phyloP scores from a whole-genome alignment of 306 rosid genomes.

The Lithocarpus polystachyus region DNA sequence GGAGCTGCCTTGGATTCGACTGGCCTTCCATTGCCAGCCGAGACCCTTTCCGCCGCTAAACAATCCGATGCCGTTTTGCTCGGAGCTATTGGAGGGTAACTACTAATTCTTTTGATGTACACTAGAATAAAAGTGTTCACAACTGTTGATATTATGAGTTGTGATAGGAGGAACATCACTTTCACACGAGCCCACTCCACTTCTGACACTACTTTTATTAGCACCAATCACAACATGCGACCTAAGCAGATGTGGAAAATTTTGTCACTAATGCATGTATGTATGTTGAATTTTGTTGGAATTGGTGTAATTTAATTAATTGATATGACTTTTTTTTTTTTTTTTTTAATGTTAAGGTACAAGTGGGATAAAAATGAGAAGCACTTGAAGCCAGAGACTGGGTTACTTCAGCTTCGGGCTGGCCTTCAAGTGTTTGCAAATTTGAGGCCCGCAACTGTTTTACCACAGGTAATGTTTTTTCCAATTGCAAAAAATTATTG shows the following conservation, averaged over 20 bases:
- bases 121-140: too few species aligned
- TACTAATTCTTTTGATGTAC: too few species aligned
- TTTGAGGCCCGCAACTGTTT: conserved; percentile 78
- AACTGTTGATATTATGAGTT: too few species aligned
- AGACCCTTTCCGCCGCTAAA: conserved; percentile 63
- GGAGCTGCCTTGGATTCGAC: conserved; percentile 88
- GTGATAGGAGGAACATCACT: too few species aligned
- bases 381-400: conserved; percentile 89
- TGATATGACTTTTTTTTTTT: neutral
- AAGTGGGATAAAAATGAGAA: conserved; percentile 79
- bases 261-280: neutral
- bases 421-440: conserved; percentile 82
- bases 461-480: conserved; percentile 53
- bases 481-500: neutral
- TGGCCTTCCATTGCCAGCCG: conserved; percentile 82
- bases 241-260: too few species aligned
- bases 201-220: too few species aligned
- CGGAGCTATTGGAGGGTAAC: conserved; percentile 90
- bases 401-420: conserved; percentile 62
- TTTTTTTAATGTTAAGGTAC: conserved; percentile 42
- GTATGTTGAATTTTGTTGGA: neutral
- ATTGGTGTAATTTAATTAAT: neutral
- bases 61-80: conserved; percentile 82
- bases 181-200: too few species aligned
- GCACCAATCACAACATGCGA: too few species aligned